These are phyloP conservation scores for Effrenium voratum DNA, from an alignment of 73 alveolate genomes.

Conservation along the genomic window DNA sequence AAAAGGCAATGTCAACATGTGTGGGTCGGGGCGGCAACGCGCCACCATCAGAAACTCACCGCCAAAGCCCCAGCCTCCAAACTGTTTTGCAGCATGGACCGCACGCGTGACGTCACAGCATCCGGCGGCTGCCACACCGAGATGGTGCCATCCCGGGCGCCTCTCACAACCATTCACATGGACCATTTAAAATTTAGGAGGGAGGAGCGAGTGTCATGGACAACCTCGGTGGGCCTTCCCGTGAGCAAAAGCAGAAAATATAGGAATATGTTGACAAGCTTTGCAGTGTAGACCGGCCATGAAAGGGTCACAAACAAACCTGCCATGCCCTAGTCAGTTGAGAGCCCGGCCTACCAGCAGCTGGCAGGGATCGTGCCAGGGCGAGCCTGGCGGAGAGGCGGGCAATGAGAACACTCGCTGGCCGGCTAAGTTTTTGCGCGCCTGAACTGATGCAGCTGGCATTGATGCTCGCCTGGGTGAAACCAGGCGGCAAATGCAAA, in stretches of 20 bases:
- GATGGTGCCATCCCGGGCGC: conserved; percentile 78
- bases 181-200: not conserved
- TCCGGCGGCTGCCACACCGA: conserved; percentile 85
- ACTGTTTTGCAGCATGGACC: conserved; percentile 50
- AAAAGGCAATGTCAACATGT: no score
- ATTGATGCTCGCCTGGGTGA: conserved; percentile 44
- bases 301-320: no score
- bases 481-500: not conserved
- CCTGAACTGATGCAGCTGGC: conserved; percentile 79
- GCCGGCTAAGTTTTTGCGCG: not conserved
- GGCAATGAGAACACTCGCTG: not conserved
- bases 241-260: no score
- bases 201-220: not conserved
- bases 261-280: no score
- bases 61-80: not conserved
- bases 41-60: not conserved
- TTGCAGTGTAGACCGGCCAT: no score
- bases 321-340: not conserved
- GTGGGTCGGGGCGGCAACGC: no score
- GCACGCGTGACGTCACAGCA: conserved; percentile 14
- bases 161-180: not conserved
- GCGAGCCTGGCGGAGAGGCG: conserved; percentile 14
- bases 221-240: no score
- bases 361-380: conserved; percentile 85
- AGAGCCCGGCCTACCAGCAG: conserved; percentile 59